These are phyloP conservation scores for Fusarium illudens DNA, from an alignment of 2,329 filamentous ascomycete species.

Conservation along the genomic window DNA sequence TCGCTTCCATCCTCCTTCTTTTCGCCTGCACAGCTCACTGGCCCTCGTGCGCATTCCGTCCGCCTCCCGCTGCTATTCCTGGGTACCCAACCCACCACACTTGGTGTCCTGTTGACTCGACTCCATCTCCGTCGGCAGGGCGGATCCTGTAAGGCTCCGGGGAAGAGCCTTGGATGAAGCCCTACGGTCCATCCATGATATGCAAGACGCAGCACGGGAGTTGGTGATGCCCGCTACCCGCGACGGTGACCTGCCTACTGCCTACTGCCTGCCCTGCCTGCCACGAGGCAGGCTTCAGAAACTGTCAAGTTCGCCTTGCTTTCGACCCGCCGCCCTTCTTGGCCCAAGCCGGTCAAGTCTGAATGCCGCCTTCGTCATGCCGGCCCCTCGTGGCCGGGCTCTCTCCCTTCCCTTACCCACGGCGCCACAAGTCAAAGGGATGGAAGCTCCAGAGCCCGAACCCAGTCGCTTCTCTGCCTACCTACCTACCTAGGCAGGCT, in stretches of 20 bases:
- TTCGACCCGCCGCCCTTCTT: constrained; percentile 8
- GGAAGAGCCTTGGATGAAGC: constrained; percentile 24
- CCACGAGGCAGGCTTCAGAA: constrained; percentile 23
- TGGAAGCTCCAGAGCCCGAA: constrained; percentile 5
- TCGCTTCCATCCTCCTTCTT: constrained; percentile 16
- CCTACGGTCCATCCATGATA: constrained; percentile 12
- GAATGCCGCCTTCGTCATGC: constrained; percentile 19
- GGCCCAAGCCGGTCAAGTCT: constrained; percentile 23
- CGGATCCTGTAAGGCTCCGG: constrained; percentile 11
- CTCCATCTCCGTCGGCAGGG: constrained; percentile 10
- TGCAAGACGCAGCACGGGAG: constrained; percentile 16
- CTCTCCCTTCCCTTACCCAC: constrained; percentile 37
- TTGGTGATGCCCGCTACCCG: constrained; percentile 3
- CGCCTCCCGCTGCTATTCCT: constrained; percentile 32
- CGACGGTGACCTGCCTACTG: background rate
- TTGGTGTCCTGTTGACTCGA: constrained; percentile 3
- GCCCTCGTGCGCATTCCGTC: constrained; percentile 18
- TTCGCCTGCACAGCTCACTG: constrained; percentile 28
- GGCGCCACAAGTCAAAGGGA: constrained; percentile 7
- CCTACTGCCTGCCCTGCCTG: background rate
- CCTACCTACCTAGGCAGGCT: background rate
- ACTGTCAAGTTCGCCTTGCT: constrained; percentile 6
- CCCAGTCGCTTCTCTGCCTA: constrained; percentile 7
- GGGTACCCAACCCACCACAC: constrained; percentile 21
- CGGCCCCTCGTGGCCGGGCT: constrained; percentile 10